Conservation (phyloP, 2,329 filamentous ascomycete species). For the Fusarium humuli region DNA sequence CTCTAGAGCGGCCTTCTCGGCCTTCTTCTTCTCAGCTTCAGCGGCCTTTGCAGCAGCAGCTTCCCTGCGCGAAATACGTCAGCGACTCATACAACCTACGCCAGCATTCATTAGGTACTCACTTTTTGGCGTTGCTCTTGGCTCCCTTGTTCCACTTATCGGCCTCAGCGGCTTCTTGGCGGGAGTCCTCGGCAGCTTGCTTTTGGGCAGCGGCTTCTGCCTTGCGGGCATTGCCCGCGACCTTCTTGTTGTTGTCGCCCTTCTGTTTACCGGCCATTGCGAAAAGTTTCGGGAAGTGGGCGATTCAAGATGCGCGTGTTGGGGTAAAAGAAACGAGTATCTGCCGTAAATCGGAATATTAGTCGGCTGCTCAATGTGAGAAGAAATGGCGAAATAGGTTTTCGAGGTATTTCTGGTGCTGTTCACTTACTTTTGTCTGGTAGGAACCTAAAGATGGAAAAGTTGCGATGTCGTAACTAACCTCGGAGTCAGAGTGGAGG, state of each 20-base stretch:
- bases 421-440: slow-evolving; percentile 1
- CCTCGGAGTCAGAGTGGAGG: slow-evolving; percentile 18
- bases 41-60: slow-evolving; percentile 73
- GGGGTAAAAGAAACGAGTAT: slow-evolving; percentile 15
- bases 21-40: slow-evolving; percentile 90
- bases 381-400: slow-evolving; percentile 6
- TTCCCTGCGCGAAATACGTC: slow-evolving; percentile 47
- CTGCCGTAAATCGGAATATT: slow-evolving; percentile 18
- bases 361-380: slow-evolving; percentile 8
- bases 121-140: slow-evolving; percentile 91
- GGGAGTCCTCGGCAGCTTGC: slow-evolving; percentile 75
- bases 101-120: slow-evolving; percentile 51
- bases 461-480: slow-evolving; percentile 28
- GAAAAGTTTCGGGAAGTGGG: slow-evolving; percentile 26
- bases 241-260: slow-evolving; percentile 87
- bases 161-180: slow-evolving; percentile 75
- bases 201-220: slow-evolving; percentile 87
- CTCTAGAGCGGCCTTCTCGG: slow-evolving; percentile 85
- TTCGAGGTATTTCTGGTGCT: slow-evolving; percentile 7
- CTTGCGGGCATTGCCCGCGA: slow-evolving; percentile 88
- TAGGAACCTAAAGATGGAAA: neutral
- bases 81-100: slow-evolving; percentile 6
- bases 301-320: slow-evolving; percentile 2
- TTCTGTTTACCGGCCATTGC: slow-evolving; percentile 79
- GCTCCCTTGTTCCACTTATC: slow-evolving; percentile 86